Evolutionary conservation across 2,329 filamentous ascomycete genomes (phyloP).

Genomic region (Beauveria asiatica): DNA sequence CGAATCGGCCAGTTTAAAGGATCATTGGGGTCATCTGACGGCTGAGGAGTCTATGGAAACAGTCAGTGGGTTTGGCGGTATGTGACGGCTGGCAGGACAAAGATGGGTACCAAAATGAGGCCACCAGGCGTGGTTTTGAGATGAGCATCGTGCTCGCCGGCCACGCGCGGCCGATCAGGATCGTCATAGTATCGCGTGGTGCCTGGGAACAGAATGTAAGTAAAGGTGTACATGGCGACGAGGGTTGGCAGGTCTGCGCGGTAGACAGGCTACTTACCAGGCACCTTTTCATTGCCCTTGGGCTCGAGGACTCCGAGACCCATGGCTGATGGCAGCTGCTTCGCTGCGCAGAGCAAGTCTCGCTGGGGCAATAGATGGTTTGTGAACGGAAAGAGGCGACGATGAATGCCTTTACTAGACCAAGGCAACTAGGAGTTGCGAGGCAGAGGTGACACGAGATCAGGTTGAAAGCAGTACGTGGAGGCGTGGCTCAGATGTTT

Average conservation of each 20-base stretch:
- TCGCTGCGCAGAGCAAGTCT: background rate
- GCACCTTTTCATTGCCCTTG: conserved; percentile 57
- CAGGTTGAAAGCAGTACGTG: background rate
- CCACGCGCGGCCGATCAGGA: conserved; percentile 37
- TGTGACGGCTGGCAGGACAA: background rate
- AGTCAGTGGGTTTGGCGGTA: background rate
- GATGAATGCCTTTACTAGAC: background rate
- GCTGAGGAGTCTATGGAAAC: conserved; percentile 57
- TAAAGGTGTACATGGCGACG: background rate
- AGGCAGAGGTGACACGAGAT: background rate
- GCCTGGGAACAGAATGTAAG: conserved; percentile 27
- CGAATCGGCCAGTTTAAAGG: conserved; percentile 79
- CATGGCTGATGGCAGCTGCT: conserved; percentile 19
- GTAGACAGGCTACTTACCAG: conserved; percentile 44
- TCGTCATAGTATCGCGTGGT: conserved; percentile 59
- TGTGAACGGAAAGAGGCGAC: background rate
- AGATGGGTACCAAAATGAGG: conserved; percentile 60
- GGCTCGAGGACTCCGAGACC: conserved; percentile 64
- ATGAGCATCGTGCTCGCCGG: conserved; percentile 29
- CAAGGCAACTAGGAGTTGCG: background rate
- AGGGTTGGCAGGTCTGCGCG: background rate
- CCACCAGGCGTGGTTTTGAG: conserved; percentile 68
- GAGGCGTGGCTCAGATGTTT: background rate
- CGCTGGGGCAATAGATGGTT: background rate
- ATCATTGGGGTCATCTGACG: conserved; percentile 84